Conservation (phyloP, 2,329 filamentous ascomycete species). For the Ascochyta pisi region DNA sequence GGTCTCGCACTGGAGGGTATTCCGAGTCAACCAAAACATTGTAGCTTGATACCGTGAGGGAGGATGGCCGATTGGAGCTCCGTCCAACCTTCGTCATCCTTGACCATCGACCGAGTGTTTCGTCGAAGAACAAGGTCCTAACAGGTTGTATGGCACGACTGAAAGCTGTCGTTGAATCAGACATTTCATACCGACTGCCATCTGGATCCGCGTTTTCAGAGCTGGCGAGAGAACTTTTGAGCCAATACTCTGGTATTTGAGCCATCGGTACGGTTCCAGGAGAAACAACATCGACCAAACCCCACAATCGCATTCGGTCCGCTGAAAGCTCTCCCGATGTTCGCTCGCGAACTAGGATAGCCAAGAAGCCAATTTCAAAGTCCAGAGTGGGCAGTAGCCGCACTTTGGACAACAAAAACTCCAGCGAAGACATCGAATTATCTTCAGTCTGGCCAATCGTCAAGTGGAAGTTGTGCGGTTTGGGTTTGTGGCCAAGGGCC, state of each 20-base stretch:
- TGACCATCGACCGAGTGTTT: constrained; percentile 33
- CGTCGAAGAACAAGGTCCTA: constrained; percentile 42
- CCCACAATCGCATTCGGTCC: constrained; percentile 65
- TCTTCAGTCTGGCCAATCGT: constrained; percentile 67
- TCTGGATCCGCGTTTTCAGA: constrained; percentile 4
- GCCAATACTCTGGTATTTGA: constrained; percentile 24
- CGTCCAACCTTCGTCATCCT: background rate
- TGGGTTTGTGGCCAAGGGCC: constrained; percentile 32
- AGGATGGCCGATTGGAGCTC: constrained; percentile 5
- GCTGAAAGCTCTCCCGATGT: constrained; percentile 32
- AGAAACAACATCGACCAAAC: constrained; percentile 51
- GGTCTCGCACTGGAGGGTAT: constrained; percentile 45
- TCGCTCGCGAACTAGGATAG: constrained; percentile 61
- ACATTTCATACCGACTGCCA: background rate
- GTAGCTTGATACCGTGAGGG: constrained; percentile 51
- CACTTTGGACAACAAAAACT: constrained; percentile 62
- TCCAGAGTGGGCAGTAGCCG: constrained; percentile 55
- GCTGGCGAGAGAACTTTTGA: background rate
- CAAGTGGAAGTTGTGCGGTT: constrained; percentile 57
- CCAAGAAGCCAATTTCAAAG: constrained; percentile 59
- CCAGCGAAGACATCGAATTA: constrained; percentile 53
- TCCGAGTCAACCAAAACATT: constrained; percentile 53
- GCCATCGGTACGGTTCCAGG: background rate
- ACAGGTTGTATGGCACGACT: constrained; percentile 30
- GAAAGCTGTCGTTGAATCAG: background rate